Conservation (phyloP, 2,329 filamentous ascomycete genomes). For the Penicillium sp. region DNA sequence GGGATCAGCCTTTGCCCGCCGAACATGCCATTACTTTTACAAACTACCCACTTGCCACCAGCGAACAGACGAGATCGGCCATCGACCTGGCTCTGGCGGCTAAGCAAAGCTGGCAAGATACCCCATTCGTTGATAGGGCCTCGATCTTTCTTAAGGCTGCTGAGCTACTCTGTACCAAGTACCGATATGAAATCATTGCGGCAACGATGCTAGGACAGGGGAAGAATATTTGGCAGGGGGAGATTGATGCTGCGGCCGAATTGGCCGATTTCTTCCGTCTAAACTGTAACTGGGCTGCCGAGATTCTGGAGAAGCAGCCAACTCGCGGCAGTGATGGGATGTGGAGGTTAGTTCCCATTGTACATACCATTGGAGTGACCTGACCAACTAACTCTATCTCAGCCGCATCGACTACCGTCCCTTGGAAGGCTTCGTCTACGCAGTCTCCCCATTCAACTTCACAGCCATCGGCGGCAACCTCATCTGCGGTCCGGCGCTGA, state of each 20-base stretch:
- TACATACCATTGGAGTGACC: too few relatives aligned
- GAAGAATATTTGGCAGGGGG: slow-evolving; percentile 95
- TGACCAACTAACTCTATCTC: neutral
- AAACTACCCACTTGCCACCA: slow-evolving; percentile 73
- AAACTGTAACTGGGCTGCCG: slow-evolving; percentile 69
- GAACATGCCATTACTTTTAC: slow-evolving; percentile 59
- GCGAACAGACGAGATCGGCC: slow-evolving; percentile 68
- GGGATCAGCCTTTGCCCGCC: slow-evolving; percentile 29
- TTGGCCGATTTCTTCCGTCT: slow-evolving; percentile 76
- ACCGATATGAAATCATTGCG: slow-evolving; percentile 91
- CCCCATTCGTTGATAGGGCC: slow-evolving; percentile 84
- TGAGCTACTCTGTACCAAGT: slow-evolving; percentile 81
- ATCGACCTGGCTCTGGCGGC: slow-evolving; percentile 78
- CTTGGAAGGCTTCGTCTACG: slow-evolving; percentile 91
- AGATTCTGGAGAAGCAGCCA: slow-evolving; percentile 81
- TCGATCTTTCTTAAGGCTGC: slow-evolving; percentile 92
- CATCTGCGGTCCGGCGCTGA: slow-evolving; percentile 72
- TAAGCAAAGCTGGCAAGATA: slow-evolving; percentile 75
- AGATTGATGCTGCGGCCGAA: slow-evolving; percentile 91
- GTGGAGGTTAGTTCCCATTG: slow-evolving; percentile 62
- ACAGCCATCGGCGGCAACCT: slow-evolving; percentile 89
- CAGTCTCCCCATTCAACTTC: slow-evolving; percentile 93
- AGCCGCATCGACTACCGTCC: slow-evolving; percentile 78
- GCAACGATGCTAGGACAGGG: slow-evolving; percentile 92
- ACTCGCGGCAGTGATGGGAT: slow-evolving; percentile 74